Conservation (phyloP, 441 rosid genomes). For the Gossypium lobatum region DNA sequence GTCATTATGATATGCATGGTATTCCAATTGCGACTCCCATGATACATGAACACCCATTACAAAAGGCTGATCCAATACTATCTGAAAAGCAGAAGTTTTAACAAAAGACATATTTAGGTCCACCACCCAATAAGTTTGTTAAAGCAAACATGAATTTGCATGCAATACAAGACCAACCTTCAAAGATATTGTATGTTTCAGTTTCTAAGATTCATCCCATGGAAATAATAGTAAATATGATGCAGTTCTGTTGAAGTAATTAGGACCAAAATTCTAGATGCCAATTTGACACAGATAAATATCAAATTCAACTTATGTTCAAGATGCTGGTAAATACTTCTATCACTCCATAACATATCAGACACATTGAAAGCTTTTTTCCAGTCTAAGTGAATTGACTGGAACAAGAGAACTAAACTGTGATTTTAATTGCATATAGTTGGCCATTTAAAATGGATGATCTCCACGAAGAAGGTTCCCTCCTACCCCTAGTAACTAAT, state of each 20-base stretch:
- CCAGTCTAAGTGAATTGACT: background rate
- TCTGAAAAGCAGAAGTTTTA: conserved; percentile 44
- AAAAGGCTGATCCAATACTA: conserved; percentile 93
- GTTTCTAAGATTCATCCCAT: background rate
- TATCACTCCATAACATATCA: background rate
- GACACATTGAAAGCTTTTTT: background rate
- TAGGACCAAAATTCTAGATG: background rate
- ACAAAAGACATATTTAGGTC: background rate
- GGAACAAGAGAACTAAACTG: background rate
- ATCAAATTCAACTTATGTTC: background rate
- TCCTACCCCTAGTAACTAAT: background rate
- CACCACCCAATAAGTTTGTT: conserved; percentile 2
- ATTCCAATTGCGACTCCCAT: conserved; percentile 98
- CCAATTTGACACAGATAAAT: background rate
- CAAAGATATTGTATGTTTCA: background rate
- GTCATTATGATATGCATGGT: conserved; percentile 77
- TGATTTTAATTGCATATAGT: background rate
- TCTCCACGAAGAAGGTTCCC: background rate
- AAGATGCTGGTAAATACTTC: background rate
- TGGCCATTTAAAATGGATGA: background rate
- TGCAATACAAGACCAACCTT: background rate
- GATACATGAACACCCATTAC: conserved; percentile 90
- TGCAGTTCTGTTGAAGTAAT: background rate
- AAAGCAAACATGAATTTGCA: background rate
- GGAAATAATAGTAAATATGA: background rate